Base-by-base conservation (phyloP, 176 grass and related monocot species). In the Zea luxurians region DNA sequence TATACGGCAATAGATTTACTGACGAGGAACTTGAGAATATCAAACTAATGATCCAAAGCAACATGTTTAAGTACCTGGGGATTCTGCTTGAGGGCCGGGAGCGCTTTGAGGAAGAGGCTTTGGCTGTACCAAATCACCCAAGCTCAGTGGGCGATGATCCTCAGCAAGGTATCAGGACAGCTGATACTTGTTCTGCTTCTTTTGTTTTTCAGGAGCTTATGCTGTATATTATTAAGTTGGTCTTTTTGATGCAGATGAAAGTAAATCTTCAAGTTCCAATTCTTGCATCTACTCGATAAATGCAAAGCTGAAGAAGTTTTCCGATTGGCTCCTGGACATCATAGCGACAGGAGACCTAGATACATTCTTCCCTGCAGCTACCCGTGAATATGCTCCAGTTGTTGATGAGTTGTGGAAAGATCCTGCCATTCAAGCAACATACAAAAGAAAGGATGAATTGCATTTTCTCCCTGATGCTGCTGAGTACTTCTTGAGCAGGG, bases 31-130 rank as follows among this genome's bases (percentile, higher is more conserved):
- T 90, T 53, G 92, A 94, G 53, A 71, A 48, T 79, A 90, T 92
- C 52, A 98, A 98, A 90, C 36, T 98, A 21, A 98, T 98, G 96
- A 92, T 98, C 72, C 96, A 98, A 81, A 98, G 96, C 61, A 98
- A 90, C 78, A 89, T 98, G 89, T 98, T 94, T 58, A 98, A 98
- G 71, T 94, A 98, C 78, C 92, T 98, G 5, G 92, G 96, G 55
- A 85, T 89, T 88, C 87, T 98, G 78, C 86, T 98, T 3, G 96
- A 98, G 73, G 92, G 87, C 45, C 96, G 96, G 61, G 96, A 98
- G 82, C 92, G 81, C 59, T 98, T 98, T 59, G 96, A 98, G 81
- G 96, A 94, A 88, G 96, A 98, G 70, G 87, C 87, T 84, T 86
- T 92, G 53, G 52, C 91, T 64, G 52, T 72, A 75, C 48, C 75